phyloP scores from a whole-genome alignment of 495 filamentous ascomycete genomes.

The Lasiosphaeriaceae sp. region DNA sequence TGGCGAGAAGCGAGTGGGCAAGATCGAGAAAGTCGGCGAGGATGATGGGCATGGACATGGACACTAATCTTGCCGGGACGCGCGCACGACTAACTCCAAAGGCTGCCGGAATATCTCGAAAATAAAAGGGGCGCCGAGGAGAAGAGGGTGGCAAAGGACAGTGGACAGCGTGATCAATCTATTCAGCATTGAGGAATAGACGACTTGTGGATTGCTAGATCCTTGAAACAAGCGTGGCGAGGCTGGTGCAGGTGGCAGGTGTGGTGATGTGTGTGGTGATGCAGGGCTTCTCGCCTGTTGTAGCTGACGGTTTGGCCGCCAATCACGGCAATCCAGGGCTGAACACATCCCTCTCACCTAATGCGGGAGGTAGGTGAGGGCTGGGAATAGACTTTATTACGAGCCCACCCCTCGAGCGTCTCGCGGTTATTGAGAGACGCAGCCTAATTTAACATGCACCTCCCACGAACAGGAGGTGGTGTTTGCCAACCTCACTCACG shows the following conservation, averaged over 20 bases:
- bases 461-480: constrained; percentile 10
- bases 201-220: constrained; percentile 8
- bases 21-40: constrained; percentile 92
- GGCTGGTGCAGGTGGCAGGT: too few relatives aligned
- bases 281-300: neutral
- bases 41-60: constrained; percentile 54
- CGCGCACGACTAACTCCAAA: too few relatives aligned
- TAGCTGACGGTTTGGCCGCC: constrained; percentile 17
- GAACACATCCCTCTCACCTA: constrained; percentile 4
- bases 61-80: too few relatives aligned
- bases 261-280: constrained; percentile 12
- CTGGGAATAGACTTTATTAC: constrained; percentile 8
- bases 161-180: constrained; percentile 11
- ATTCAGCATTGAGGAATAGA: constrained; percentile 18
- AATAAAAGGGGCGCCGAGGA: too few relatives aligned
- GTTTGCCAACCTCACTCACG: constrained; percentile 20
- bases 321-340: constrained; percentile 14
- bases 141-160: neutral
- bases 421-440: constrained; percentile 16
- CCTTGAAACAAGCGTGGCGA: neutral
- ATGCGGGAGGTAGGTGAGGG: constrained; percentile 11
- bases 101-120: too few relatives aligned
- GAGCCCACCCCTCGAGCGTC: constrained; percentile 3
- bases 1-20: constrained; percentile 91
- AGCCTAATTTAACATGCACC: constrained; percentile 16